Evolutionary conservation across 805 yeast genomes (phyloP).

Genomic region (Wickerhamiella bombiphila): DNA sequence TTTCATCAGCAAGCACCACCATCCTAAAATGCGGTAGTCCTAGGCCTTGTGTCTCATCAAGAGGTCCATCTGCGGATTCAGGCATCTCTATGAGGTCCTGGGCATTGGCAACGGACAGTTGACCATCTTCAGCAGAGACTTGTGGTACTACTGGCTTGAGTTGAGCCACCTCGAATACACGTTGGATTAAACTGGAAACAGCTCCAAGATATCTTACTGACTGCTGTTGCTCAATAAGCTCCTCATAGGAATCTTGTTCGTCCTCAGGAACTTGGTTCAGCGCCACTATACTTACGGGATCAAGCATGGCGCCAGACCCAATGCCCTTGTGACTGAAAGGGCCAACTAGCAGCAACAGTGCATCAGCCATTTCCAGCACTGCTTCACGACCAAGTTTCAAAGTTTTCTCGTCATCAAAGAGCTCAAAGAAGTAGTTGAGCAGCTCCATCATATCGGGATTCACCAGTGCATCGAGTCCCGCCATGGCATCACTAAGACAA

Average conservation of each 20-base stretch:
- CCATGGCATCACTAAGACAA: constrained; percentile 51
- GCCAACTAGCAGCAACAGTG: constrained; percentile 60
- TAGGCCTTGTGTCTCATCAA: constrained; percentile 3
- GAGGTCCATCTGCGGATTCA: constrained; percentile 16
- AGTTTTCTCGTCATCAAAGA: constrained; percentile 48
- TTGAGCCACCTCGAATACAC: constrained; percentile 51
- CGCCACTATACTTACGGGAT: constrained; percentile 40
- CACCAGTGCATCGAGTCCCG: constrained; percentile 55
- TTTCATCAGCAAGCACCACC: constrained; percentile 89
- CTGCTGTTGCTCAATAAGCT: constrained; percentile 27
- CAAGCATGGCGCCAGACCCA: constrained; percentile 31
- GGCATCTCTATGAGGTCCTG: constrained; percentile 22
- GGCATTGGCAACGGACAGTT: constrained; percentile 3
- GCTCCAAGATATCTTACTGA: constrained; percentile 57
- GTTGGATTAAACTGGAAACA: constrained; percentile 69
- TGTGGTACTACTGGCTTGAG: constrained; percentile 9
- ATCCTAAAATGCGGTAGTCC: constrained; percentile 62
- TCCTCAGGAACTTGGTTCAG: constrained; percentile 26
- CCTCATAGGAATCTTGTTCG: constrained; percentile 43
- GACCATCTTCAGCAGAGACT: constrained; percentile 20
- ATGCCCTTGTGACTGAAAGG: constrained; percentile 67
- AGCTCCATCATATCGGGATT: constrained; percentile 65
- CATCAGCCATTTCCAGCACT: constrained; percentile 76
- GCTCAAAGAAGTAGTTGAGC: constrained; percentile 61
- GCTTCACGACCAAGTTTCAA: constrained; percentile 61